phyloP scores from a whole-genome alignment of 345 rosid species.

The Pistacia vera region DNA sequence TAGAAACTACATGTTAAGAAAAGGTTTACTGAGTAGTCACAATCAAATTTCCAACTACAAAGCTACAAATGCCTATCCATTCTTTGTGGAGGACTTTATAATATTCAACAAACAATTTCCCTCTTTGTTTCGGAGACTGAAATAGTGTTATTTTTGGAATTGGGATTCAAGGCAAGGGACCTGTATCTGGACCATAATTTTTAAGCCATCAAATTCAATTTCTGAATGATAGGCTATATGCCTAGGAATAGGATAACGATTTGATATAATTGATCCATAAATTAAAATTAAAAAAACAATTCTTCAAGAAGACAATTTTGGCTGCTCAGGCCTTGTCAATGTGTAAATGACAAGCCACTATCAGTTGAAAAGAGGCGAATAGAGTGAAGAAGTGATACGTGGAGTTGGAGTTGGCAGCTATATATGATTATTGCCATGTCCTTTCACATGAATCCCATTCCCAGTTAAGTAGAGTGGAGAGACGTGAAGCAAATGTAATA shows the following conservation, averaged over 20 bases:
- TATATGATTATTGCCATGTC: slow-evolving; percentile 21
- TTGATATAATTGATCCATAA: not conserved
- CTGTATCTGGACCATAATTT: slow-evolving; percentile 44
- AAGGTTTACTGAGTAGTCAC: not conserved
- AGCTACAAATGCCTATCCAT: slow-evolving; percentile 12
- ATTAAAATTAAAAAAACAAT: not conserved
- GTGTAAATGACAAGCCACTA: not conserved
- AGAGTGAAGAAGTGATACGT: not conserved
- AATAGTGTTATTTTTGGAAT: not conserved
- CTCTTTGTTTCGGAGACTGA: slow-evolving; percentile 18
- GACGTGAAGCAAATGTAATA: not conserved
- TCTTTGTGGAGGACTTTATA: slow-evolving; percentile 33
- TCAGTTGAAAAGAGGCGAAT: slow-evolving; percentile 2
- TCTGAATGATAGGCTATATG: not conserved
- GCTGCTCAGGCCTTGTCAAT: not conserved
- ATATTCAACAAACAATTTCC: slow-evolving; percentile 5
- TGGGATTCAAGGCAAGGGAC: slow-evolving; percentile 34
- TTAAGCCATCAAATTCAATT: slow-evolving; percentile 24
- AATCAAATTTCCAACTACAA: not conserved
- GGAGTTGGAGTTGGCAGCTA: slow-evolving; percentile 21
- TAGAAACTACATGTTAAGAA: slow-evolving; percentile 10
- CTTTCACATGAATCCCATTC: slow-evolving; percentile 30
- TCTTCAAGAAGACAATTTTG: not conserved
- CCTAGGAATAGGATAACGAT: not conserved
- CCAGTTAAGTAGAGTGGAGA: not conserved